Conservation (phyloP, 2,329 filamentous ascomycete genomes). For the Monilinia fructigena region DNA sequence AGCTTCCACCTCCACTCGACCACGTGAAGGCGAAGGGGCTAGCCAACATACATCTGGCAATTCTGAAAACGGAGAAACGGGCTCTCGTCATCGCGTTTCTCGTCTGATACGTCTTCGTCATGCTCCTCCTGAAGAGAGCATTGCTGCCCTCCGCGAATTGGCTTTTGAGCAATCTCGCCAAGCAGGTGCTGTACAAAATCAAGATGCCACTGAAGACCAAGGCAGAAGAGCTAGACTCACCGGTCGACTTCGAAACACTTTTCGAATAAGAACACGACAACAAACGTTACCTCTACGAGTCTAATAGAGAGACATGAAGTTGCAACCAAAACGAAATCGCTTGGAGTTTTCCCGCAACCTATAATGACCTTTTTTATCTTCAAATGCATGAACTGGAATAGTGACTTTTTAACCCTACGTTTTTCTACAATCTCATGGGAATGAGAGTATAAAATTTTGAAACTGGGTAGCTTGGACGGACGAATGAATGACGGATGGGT, state of each 20-base stretch:
- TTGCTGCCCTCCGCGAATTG: slow-evolving; percentile 55
- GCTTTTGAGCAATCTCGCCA: slow-evolving; percentile 41
- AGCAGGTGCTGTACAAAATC: slow-evolving; percentile 23
- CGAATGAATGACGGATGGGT: slow-evolving; percentile 11
- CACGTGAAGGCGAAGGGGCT: slow-evolving; percentile 31
- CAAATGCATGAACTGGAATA: not conserved
- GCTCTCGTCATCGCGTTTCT: slow-evolving; percentile 47
- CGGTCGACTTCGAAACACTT: slow-evolving; percentile 34
- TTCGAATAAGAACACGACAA: slow-evolving; percentile 36
- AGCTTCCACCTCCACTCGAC: slow-evolving; percentile 36
- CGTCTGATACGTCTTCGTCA: slow-evolving; percentile 56
- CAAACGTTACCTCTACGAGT: slow-evolving; percentile 20
- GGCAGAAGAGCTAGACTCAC: slow-evolving; percentile 36
- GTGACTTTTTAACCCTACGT: not conserved
- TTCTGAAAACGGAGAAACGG: slow-evolving; percentile 39
- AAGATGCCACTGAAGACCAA: slow-evolving; percentile 31
- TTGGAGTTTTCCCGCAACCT: not conserved
- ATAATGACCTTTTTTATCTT: not conserved
- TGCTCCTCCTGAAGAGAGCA: slow-evolving; percentile 61
- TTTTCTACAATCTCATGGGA: not conserved
- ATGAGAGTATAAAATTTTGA: not conserved
- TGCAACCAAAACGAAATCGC: not conserved
- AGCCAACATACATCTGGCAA: slow-evolving; percentile 42
- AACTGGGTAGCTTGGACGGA: not conserved
- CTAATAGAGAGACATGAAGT: not conserved